Evolutionary conservation across 2,329 filamentous ascomycete genomes (phyloP), one percentile per base, ranked within the genome.

Genomic region (Aotearoamyces nothofagi): DNA sequence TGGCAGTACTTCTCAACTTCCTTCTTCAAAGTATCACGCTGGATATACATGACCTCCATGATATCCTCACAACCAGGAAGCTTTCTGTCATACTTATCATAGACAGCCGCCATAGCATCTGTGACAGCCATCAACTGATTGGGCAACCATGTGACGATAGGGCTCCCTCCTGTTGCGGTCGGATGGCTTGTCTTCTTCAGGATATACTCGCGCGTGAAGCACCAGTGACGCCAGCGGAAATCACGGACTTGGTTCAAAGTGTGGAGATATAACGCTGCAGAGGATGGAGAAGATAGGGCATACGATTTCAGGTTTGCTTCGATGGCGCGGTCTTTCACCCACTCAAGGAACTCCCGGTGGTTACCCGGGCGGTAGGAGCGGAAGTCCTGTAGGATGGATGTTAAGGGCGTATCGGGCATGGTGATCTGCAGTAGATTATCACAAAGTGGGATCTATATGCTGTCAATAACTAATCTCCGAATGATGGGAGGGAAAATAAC

Each of bases 381-480:
- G 61, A 96, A 96, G 52, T 94, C 87, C 39, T 72, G 62, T 12
- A 94, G 66, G 49, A 93, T 93, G 32, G 78, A 72, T 0, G 86
- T 94, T 25, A 94, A 69, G 0, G 87, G 87, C 4, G 84, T 94
- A 30, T 73, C 60, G 2, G 87, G 87, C 83, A 94, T 92, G 37
- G 72, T 64, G 24, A 94, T 75, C 50, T 90, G 69, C 33, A 90
- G 66, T 29, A 94, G 65, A 50, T 87, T 86, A 53, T 94, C 87
- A 46, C 87, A 73, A 3, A 94, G 69, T 3, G 87, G 86, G 31
- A 92, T 76, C 65, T 67, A 22, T 20, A 8, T 20, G 19, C n/a
- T n/a, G 19, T 20, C 19, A 20, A 20, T 20, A 20, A n/a, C 19
- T n/a, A 20, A 8, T 7, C 7, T 20, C 7, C 8, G 19, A n/a